A percentile compares a stretch with the other conserved stretches of the same genome.
phyloP scores from a whole-genome alignment of 192 early-diverging fungal genomes.

The Backusella parvicylindrica region DNA sequence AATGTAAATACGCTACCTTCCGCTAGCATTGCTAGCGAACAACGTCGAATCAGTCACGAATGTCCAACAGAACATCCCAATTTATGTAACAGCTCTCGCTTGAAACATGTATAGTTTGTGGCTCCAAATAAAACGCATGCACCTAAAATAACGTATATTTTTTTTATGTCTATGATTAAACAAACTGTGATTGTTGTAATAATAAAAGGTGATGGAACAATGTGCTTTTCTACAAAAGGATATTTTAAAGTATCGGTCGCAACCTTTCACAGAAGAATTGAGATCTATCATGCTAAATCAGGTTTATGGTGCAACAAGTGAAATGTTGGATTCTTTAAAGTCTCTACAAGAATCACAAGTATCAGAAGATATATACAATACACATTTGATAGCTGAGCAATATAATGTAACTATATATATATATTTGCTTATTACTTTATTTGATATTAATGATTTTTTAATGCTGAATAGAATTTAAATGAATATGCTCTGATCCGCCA shows the following conservation, averaged over 20 bases:
- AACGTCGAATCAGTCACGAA: background rate
- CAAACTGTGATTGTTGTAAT: background rate
- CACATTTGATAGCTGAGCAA: background rate
- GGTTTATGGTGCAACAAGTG: background rate
- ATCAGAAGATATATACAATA: background rate
- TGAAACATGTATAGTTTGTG: slow-evolving; percentile 5
- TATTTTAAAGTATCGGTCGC: background rate
- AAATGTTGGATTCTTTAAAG: background rate
- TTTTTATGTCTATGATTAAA: background rate
- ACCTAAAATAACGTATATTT: background rate
- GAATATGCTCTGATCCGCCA: slow-evolving; percentile 15
- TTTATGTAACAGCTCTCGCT: background rate
- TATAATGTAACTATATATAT: background rate
- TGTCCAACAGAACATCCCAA: background rate
- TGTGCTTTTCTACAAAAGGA: background rate
- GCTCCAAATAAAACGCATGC: background rate
- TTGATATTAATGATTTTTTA: background rate
- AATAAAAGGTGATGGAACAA: background rate
- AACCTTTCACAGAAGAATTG: background rate
- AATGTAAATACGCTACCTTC: background rate
- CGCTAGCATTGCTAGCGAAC: background rate
- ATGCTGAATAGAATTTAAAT: slow-evolving; percentile 15
- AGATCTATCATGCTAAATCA: background rate
- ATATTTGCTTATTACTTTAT: background rate
- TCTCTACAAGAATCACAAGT: background rate